These are phyloP conservation scores for Microsporum ferrugineum DNA, from an alignment of 2,329 filamentous ascomycete genomes.

Conservation along the genomic window DNA sequence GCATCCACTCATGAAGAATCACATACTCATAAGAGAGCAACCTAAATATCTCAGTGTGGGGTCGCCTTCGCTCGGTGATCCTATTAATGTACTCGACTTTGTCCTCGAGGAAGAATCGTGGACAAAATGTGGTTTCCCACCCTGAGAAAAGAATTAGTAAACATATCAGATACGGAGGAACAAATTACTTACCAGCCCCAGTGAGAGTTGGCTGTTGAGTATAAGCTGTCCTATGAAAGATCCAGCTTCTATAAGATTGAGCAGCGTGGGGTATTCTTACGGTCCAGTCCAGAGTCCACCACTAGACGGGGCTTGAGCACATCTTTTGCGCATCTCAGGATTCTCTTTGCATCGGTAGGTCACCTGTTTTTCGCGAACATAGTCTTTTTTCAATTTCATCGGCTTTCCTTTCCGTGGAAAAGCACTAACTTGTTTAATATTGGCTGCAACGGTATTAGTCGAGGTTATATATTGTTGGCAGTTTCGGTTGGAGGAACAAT, in stretches of 20 bases:
- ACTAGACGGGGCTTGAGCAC: neutral
- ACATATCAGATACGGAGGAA: neutral
- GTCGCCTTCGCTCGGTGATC: neutral
- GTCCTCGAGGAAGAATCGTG: neutral
- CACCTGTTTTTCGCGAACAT: neutral
- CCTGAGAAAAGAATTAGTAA: neutral
- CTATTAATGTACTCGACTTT: neutral
- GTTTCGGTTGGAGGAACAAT: neutral
- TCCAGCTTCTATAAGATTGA: neutral
- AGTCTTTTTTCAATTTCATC: neutral
- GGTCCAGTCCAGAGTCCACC: neutral
- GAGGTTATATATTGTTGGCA: neutral
- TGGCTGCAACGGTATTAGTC: neutral
- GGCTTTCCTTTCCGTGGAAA: neutral
- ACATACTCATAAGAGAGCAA: conserved; percentile 1
- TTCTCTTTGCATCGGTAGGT: conserved; percentile 2
- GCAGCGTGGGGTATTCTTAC: neutral
- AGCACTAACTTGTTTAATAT: conserved; percentile 1
- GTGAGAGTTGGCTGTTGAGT: neutral
- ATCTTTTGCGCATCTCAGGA: neutral
- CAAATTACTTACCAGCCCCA: too few relatives aligned
- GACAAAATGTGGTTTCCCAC: conserved; percentile 1
- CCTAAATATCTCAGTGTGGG: neutral
- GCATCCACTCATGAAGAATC: conserved; percentile 6
- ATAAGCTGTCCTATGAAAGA: neutral